These are phyloP conservation scores for Solanum appendiculatum DNA, from an alignment of 257 asterid genomes.

Conservation along the genomic window DNA sequence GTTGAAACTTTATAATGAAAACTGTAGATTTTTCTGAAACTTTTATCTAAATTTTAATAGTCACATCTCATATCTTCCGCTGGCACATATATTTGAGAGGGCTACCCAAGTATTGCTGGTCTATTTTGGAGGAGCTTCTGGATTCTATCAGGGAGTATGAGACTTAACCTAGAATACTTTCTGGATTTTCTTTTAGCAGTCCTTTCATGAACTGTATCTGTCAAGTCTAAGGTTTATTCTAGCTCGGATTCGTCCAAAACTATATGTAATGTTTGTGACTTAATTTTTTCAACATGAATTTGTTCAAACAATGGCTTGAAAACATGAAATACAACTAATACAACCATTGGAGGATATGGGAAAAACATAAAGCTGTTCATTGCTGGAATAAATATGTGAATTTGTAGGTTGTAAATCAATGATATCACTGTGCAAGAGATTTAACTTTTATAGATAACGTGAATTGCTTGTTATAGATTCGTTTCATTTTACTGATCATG, in stretches of 20 bases:
- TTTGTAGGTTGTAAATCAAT: background rate
- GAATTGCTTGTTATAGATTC: background rate
- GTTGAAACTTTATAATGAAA: background rate
- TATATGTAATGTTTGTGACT: background rate
- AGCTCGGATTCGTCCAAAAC: background rate
- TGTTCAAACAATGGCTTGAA: background rate
- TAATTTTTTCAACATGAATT: background rate
- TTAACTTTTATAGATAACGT: background rate
- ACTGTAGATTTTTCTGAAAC: background rate
- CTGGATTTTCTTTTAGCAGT: background rate
- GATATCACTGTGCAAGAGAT: background rate
- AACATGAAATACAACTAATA: background rate
- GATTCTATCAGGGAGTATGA: slow-evolving; percentile 89
- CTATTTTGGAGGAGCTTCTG: slow-evolving; percentile 65
- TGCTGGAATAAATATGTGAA: background rate
- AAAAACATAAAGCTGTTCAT: background rate
- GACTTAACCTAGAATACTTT: background rate
- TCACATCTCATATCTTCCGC: slow-evolving; percentile 86
- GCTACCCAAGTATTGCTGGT: slow-evolving; percentile 57
- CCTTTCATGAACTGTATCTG: background rate
- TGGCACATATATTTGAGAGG: slow-evolving; percentile 95
- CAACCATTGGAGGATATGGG: background rate
- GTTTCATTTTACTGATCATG: background rate
- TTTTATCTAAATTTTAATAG: slow-evolving; percentile 22
- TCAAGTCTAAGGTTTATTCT: background rate